These are phyloP conservation scores for Trametopsis cervina DNA, from an alignment of 768 basidiomycete species.

Conservation along the genomic window DNA sequence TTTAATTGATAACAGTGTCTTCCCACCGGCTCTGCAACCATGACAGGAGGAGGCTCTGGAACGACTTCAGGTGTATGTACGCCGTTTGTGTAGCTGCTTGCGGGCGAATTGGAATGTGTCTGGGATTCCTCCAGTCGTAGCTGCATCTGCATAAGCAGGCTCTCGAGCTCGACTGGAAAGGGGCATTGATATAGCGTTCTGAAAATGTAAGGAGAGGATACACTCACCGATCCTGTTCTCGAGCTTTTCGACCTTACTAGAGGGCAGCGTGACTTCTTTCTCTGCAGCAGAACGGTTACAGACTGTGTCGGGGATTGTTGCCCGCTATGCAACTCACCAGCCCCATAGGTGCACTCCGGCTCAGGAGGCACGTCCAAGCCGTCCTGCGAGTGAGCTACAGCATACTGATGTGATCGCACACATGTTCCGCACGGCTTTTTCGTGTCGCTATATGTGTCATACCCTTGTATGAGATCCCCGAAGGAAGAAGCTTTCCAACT, in stretches of 20 bases:
- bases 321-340: slow-evolving; percentile 6
- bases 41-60: background rate
- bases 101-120: background rate
- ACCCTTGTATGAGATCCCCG: background rate
- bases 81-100: background rate
- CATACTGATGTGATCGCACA: slow-evolving; percentile 13
- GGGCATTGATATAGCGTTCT: background rate
- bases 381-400: slow-evolving; percentile 6
- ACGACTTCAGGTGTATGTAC: background rate
- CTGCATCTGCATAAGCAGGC: slow-evolving; percentile 55
- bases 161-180: slow-evolving; percentile 61
- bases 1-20: too few species aligned
- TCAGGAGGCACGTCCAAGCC: slow-evolving; percentile 3
- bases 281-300: too few species aligned
- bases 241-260: slow-evolving; percentile 35
- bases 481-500: background rate
- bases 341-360: slow-evolving; percentile 13
- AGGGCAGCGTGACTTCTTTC: background rate
- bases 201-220: slow-evolving; percentile 2
- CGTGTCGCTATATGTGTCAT: slow-evolving; percentile 5
- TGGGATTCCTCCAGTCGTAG: slow-evolving; percentile 4
- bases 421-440: slow-evolving; percentile 13
- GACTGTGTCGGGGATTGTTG: too few species aligned
- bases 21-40: background rate
- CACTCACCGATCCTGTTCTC: slow-evolving; percentile 63